Percentiles rank a stretch among this genome's conserved stretches.
These are phyloP conservation scores for Pleurozium schreberi DNA, from an alignment of 225 moss, liverwort and hornwort species.

Conservation along the genomic window DNA sequence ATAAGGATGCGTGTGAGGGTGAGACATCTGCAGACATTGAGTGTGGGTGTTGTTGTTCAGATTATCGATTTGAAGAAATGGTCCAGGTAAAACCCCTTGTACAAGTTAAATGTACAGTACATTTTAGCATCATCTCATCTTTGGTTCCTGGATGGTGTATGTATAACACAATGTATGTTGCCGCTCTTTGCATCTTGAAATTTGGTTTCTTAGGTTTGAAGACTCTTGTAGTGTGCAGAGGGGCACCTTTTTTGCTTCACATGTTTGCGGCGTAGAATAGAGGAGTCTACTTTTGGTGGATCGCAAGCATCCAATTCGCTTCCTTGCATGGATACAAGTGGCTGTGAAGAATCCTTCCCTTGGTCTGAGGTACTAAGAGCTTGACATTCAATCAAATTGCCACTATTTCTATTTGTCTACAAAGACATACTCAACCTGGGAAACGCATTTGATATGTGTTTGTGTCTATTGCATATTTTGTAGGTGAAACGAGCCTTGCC, in stretches of 20 bases:
- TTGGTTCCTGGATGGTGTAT: neutral
- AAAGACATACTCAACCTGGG: neutral
- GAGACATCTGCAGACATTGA: conserved; percentile 39
- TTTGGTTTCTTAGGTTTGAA: neutral
- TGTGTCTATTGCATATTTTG: neutral
- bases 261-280: conserved; percentile 65
- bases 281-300: conserved; percentile 72
- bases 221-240: conserved; percentile 65
- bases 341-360: conserved; percentile 66
- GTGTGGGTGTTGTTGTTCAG: conserved; percentile 69
- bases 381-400: neutral
- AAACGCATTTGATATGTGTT: neutral
- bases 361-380: conserved; percentile 57
- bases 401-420: neutral
- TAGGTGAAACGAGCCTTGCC: conserved; percentile 71
- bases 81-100: conserved; percentile 36
- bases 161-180: neutral
- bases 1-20: neutral
- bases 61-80: conserved; percentile 60
- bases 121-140: neutral
- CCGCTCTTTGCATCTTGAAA: neutral
- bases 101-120: neutral
- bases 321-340: conserved; percentile 68
- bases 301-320: conserved; percentile 37
- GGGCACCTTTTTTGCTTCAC: conserved; percentile 81